phyloP scores from a whole-genome alignment of 331 rosid species.

The Malus hybrid region DNA sequence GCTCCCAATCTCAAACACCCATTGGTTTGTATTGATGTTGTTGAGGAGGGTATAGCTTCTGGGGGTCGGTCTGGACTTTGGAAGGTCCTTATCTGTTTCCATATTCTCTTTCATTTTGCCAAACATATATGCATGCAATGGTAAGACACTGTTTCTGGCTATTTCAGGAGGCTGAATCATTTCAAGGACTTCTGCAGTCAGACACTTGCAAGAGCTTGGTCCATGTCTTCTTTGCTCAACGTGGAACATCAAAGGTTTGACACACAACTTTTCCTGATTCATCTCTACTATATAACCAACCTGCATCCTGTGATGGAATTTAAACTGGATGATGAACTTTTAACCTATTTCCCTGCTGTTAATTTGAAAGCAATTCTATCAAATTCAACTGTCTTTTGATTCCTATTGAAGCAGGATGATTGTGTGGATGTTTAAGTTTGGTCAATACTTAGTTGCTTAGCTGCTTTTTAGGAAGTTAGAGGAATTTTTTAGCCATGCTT shows the following conservation, averaged over 20 bases:
- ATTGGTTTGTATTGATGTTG: slow-evolving; percentile 76
- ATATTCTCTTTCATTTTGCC: slow-evolving; percentile 2
- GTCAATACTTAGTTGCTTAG: too few relatives aligned
- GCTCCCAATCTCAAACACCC: slow-evolving; percentile 89
- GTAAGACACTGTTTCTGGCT: slow-evolving; percentile 23
- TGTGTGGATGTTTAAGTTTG: not conserved
- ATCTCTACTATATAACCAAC: not conserved
- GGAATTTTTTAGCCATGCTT: not conserved
- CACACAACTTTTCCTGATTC: not conserved
- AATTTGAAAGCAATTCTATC: not conserved
- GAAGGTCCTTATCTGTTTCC: slow-evolving; percentile 56
- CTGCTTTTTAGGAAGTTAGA: not conserved
- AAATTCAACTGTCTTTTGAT: slow-evolving; percentile 7
- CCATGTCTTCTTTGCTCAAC: slow-evolving; percentile 44
- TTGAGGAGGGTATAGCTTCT: slow-evolving; percentile 77
- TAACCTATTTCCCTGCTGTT: not conserved
- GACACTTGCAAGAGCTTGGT: slow-evolving; percentile 50
- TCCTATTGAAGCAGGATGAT: not conserved
- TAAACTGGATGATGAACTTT: not conserved
- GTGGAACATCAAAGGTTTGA: slow-evolving; percentile 87
- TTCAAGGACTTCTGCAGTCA: slow-evolving; percentile 46
- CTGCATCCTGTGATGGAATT: not conserved
- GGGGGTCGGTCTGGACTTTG: slow-evolving; percentile 85
- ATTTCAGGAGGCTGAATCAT: slow-evolving; percentile 80
- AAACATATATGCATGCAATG: not conserved